Base-by-base conservation (phyloP, 2,329 filamentous ascomycete genomes). In the Fusarium vanettenii region DNA sequence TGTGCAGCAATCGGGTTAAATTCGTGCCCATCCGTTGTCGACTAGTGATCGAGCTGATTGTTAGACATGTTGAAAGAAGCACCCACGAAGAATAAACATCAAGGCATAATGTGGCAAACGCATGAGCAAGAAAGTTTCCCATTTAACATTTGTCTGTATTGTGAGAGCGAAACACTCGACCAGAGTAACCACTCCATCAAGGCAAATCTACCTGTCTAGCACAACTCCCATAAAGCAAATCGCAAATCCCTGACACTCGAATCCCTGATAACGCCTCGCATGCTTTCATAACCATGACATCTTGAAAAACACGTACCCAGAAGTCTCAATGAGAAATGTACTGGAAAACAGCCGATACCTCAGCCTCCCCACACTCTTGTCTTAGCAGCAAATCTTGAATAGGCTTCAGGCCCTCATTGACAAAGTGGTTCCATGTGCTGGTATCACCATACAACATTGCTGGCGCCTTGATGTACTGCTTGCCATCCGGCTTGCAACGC, bases 341-440 rank as follows among this genome's bases (percentile, higher is more conserved):
- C 87, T 99, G 97, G 82, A 99, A 99, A 37, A 98, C 95, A 13
- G 96, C 95, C 74, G 95, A 98, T 10, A 99, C 95, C 79, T 94
- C 94, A 27, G 88, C 86, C 82, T 96, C 92, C 5, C 88, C 89
- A 67, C 89, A 90, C 85, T 99, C 97, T 83, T 98, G 97, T 74
- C 96, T 89, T 59, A 99, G 86, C 80, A 99, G 81, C 81, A 98
- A 84, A 85, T 99, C 97, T 83, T 99, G 96, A 69, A 99, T 99
- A 69, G 90, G 89, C 73, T 91, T 89, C 80, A 99, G 84, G 1
- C 91, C 92, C 5, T 92, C 90, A 78, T 98, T 98, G 50, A 93
- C 90, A 84, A 98, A 97, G 83, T 99, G 97, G 80, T 99, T 99
- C 97, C 97, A 99, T n/a, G 95, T 96, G 84, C 95, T 98, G 25